A percentile compares a stretch with the other conserved stretches of the same genome.
Evolutionary conservation across 2,329 filamentous ascomycete genomes (phyloP).

Genomic region (Fusarium nurragi): DNA sequence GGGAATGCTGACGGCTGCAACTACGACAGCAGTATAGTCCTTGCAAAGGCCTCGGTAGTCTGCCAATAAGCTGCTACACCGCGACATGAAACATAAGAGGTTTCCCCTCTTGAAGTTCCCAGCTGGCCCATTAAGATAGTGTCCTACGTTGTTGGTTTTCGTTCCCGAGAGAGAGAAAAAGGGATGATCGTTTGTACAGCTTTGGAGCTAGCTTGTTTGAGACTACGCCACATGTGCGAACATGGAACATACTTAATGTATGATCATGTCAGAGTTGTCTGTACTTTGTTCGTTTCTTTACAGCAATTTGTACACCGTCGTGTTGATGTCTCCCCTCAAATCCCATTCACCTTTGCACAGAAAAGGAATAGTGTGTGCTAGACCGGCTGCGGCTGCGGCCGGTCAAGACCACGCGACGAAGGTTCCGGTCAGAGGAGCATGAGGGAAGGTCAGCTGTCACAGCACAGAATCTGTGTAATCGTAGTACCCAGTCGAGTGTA

Average conservation of each 20-base stretch:
- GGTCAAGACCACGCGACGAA: conserved; percentile 21
- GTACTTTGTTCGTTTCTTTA: neutral
- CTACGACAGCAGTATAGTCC: neutral
- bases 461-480: conserved; percentile 18
- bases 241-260: neutral
- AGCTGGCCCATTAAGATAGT: neutral
- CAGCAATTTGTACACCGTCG: neutral
- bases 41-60: neutral
- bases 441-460: conserved; percentile 33
- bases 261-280: neutral
- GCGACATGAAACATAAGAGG: neutral
- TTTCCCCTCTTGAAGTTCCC: too few species aligned
- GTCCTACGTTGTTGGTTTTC: neutral
- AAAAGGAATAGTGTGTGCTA: conserved; percentile 23
- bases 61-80: neutral
- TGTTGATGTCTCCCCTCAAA: neutral
- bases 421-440: conserved; percentile 29
- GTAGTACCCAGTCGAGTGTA: conserved; percentile 3
- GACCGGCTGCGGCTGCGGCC: neutral
- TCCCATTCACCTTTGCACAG: conserved; percentile 24
- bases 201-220: too few species aligned
- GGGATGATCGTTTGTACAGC: neutral
- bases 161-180: neutral
- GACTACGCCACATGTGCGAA: neutral
- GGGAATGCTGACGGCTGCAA: conserved; percentile 11